These are phyloP conservation scores for Neurospora tetraspora DNA, from an alignment of 495 filamentous ascomycete species.

Conservation along the genomic window DNA sequence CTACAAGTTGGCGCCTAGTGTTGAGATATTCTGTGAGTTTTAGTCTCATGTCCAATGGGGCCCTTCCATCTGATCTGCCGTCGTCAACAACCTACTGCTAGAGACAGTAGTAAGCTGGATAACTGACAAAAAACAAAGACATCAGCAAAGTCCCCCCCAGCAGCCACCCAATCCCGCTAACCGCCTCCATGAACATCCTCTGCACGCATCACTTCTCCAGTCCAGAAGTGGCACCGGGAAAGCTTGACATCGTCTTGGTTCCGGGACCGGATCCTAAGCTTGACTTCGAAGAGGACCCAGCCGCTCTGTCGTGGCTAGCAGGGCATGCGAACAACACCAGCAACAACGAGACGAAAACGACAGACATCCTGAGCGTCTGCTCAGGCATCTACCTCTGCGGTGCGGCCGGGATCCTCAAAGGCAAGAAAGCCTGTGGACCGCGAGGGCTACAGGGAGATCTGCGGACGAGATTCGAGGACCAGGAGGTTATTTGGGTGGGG, in stretches of 20 bases:
- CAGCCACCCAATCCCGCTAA: constrained; percentile 22
- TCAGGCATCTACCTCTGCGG: constrained; percentile 41
- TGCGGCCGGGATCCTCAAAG: constrained; percentile 40
- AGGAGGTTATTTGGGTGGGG: constrained; percentile 31
- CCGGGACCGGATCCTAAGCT: constrained; percentile 40
- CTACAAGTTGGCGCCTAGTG: constrained; percentile 26
- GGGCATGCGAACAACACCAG: constrained; percentile 22
- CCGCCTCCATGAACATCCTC: constrained; percentile 21
- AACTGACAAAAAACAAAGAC: constrained; percentile 13
- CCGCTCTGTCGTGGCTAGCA: constrained; percentile 36
- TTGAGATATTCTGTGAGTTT: constrained; percentile 26
- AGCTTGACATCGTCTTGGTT: constrained; percentile 42
- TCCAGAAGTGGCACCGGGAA: constrained; percentile 36
- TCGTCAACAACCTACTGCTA: neutral
- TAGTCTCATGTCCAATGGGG: neutral
- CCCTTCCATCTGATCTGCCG: neutral
- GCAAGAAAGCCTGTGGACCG: constrained; percentile 40
- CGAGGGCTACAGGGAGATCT: constrained; percentile 37
- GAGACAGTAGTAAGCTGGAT: neutral
- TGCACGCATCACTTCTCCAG: constrained; percentile 33
- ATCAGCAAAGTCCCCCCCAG: constrained; percentile 27
- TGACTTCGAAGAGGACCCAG: constrained; percentile 14
- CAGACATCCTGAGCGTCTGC: constrained; percentile 46
- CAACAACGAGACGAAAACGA: constrained; percentile 8
- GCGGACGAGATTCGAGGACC: constrained; percentile 31